A percentile compares a stretch with the other conserved stretches of the same genome.
These are phyloP conservation scores for Rhizoclosmatium sp. DNA, from an alignment of 192 early-diverging fungal genomes.

Conservation along the genomic window DNA sequence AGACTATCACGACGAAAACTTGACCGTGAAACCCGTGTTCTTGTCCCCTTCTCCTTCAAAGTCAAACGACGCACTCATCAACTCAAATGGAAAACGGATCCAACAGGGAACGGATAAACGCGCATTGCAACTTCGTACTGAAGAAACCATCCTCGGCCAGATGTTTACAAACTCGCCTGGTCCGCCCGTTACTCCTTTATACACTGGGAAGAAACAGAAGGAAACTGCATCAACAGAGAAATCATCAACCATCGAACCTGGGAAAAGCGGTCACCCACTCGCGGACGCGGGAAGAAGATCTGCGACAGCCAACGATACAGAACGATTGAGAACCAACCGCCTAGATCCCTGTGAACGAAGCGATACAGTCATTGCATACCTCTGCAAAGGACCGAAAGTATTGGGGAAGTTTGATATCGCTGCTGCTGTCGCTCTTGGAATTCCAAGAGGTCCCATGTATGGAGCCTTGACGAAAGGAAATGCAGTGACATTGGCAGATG, in stretches of 20 bases:
- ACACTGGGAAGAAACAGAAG: neutral
- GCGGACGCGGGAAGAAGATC: neutral
- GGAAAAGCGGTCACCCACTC: neutral
- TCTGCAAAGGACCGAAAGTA: constrained; percentile 72
- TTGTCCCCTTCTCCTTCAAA: constrained; percentile 53
- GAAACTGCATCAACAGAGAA: neutral
- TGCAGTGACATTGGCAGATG: constrained; percentile 64
- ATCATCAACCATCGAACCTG: neutral
- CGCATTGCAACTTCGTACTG: constrained; percentile 8
- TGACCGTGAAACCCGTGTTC: constrained; percentile 71
- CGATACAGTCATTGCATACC: constrained; percentile 61
- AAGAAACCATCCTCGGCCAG: constrained; percentile 23
- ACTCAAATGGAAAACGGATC: constrained; percentile 22
- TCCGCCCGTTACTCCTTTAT: neutral
- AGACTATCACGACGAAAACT: constrained; percentile 70
- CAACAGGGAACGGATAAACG: constrained; percentile 4
- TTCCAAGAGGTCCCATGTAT: constrained; percentile 49
- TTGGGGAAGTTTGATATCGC: constrained; percentile 75
- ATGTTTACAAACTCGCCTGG: constrained; percentile 32
- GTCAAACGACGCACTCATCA: neutral
- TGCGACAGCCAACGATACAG: neutral
- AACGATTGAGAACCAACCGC: neutral
- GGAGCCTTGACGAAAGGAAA: constrained; percentile 69
- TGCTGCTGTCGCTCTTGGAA: constrained; percentile 65
- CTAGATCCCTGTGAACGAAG: neutral